Conservation (phyloP, 2,329 filamentous ascomycete genomes). For the Colletotrichum orbiculare region DNA sequence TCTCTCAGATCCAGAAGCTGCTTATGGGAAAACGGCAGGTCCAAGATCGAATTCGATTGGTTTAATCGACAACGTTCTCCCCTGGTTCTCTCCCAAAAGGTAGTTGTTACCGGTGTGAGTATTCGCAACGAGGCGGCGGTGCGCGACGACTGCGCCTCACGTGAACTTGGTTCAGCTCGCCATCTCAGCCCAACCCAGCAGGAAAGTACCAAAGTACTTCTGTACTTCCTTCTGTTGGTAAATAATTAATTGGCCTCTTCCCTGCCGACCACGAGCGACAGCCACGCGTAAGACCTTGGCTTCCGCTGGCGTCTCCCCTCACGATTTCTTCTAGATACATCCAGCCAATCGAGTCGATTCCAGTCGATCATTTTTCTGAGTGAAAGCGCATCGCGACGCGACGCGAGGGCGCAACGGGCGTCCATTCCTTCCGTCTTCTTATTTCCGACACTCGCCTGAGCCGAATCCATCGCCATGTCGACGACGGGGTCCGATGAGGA, state of each 20-base stretch:
- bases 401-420: neutral
- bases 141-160: slow-evolving; percentile 19
- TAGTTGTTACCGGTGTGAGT: neutral
- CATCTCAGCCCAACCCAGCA: neutral
- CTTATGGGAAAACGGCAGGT: neutral
- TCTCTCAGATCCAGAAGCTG: too few species aligned
- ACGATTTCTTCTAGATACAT: too few species aligned
- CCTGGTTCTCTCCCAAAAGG: too few species aligned
- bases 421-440: neutral
- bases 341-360: too few species aligned
- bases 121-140: slow-evolving; percentile 20
- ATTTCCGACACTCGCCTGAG: slow-evolving; percentile 2
- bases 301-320: too few species aligned
- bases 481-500: slow-evolving; percentile 36
- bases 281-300: too few species aligned
- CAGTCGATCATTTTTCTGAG: too few species aligned
- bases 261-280: too few species aligned
- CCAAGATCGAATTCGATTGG: slow-evolving; percentile 6
- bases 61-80: neutral
- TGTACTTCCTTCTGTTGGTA: neutral
- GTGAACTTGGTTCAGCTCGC: slow-evolving; percentile 1
- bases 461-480: slow-evolving; percentile 18
- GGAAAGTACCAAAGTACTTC: neutral
- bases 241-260: too few species aligned
- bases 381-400: neutral